phyloP scores from a whole-genome alignment of 148 eudicot species.

The Silene latifolia region DNA sequence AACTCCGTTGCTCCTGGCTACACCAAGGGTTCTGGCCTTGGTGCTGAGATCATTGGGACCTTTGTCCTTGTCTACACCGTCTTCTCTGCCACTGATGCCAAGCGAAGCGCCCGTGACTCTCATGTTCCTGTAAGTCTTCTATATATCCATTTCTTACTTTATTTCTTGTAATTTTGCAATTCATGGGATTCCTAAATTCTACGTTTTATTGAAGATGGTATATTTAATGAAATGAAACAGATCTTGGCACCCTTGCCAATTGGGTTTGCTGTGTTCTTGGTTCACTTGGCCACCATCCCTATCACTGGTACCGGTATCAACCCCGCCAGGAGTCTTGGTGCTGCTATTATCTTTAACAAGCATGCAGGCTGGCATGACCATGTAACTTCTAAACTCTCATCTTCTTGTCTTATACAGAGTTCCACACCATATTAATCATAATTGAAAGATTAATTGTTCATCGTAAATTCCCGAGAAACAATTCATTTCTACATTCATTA shows the following conservation, averaged over 20 bases:
- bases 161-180: too few species aligned
- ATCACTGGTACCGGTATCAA: constrained; percentile 65
- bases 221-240: constrained; percentile 21
- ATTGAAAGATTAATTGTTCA: neutral
- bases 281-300: constrained; percentile 75
- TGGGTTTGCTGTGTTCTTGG: constrained; percentile 68
- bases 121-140: constrained; percentile 48
- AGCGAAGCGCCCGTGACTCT: constrained; percentile 67
- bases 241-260: constrained; percentile 71
- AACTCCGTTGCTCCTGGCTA: constrained; percentile 50
- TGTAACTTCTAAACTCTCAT: constrained; percentile 30
- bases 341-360: constrained; percentile 63
- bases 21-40: constrained; percentile 69
- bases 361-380: constrained; percentile 57
- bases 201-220: too few species aligned
- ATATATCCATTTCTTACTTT: too few species aligned
- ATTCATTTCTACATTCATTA: too few species aligned
- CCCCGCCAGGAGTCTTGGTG: constrained; percentile 68
- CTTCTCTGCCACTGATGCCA: constrained; percentile 72
- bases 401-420: neutral
- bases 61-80: constrained; percentile 73
- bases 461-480: neutral
- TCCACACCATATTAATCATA: too few species aligned
- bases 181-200: too few species aligned
- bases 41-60: constrained; percentile 70